Conservation (phyloP, 2,329 filamentous ascomycete species). For the Phyllosticta citrichinensis region DNA sequence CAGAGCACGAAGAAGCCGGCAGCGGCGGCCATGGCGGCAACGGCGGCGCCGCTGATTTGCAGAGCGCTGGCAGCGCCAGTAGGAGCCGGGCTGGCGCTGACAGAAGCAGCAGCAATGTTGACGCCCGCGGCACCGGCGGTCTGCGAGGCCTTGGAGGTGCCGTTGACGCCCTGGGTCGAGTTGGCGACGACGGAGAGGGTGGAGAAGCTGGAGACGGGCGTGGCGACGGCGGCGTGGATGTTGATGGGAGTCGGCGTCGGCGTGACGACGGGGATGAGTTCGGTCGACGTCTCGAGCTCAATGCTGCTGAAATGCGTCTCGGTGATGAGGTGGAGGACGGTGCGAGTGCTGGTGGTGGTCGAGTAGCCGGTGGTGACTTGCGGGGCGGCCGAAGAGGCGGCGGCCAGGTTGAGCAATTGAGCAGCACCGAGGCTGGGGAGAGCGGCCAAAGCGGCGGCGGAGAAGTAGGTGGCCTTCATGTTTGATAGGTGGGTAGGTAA, state of each 20-base stretch:
- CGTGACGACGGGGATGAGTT: conserved; percentile 25
- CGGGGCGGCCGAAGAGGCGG: conserved; percentile 28
- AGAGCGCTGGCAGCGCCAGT: conserved; percentile 25
- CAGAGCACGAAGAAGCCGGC: conserved; percentile 27
- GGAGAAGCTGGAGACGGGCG: conserved; percentile 5
- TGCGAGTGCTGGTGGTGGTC: conserved; percentile 13
- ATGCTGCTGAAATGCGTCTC: conserved; percentile 23
- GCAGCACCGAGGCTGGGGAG: conserved; percentile 24
- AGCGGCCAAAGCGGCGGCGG: conserved; percentile 25
- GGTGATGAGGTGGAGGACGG: conserved; percentile 29
- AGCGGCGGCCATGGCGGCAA: conserved; percentile 22
- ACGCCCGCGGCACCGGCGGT: neutral
- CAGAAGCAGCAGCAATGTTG: neutral
- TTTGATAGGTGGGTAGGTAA: conserved; percentile 1
- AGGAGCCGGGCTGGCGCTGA: conserved; percentile 14
- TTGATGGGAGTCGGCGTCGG: conserved; percentile 16
- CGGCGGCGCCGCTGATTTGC: conserved; percentile 20
- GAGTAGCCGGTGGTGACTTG: conserved; percentile 16
- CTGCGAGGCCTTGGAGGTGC: neutral
- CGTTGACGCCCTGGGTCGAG: conserved; percentile 7
- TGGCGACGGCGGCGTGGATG: conserved; percentile 8
- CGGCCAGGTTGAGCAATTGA: conserved; percentile 15
- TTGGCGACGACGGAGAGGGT: conserved; percentile 11
- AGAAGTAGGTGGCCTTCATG: conserved; percentile 24
- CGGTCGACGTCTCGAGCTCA: conserved; percentile 18